Conservation (phyloP, 2,329 filamentous ascomycete species). For the Tolypocladium sp. region DNA sequence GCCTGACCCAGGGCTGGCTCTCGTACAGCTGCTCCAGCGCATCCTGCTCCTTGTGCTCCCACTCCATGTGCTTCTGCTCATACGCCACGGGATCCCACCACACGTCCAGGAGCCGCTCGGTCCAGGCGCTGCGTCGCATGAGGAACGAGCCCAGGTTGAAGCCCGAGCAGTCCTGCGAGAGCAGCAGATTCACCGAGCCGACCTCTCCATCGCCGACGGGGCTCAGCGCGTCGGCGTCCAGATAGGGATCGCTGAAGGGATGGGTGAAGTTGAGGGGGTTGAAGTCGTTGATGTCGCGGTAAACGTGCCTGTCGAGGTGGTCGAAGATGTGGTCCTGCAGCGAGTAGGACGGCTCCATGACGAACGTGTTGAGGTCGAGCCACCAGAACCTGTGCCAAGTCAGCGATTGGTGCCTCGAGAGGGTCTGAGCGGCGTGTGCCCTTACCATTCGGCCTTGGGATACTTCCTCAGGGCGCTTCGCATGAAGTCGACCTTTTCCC, state of each 20-base stretch:
- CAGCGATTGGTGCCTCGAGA: neutral
- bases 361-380: conserved; percentile 93
- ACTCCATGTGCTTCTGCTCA: conserved; percentile 97
- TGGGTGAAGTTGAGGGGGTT: conserved; percentile 93
- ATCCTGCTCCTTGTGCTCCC: conserved; percentile 98
- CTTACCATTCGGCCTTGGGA: conserved; percentile 90
- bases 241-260: conserved; percentile 62
- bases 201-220: conserved; percentile 66
- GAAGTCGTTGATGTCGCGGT: conserved; percentile 93
- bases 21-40: conserved; percentile 86
- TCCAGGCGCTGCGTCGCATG: conserved; percentile 75
- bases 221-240: conserved; percentile 67
- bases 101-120: conserved; percentile 81
- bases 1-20: conserved; percentile 85
- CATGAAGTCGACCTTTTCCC: conserved; percentile 97
- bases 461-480: conserved; percentile 86
- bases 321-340: conserved; percentile 88
- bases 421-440: conserved; percentile 5
- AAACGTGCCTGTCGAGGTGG: conserved; percentile 61
- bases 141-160: conserved; percentile 98
- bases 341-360: conserved; percentile 93
- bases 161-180: conserved; percentile 89
- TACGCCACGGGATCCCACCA: conserved; percentile 99
- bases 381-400: conserved; percentile 81
- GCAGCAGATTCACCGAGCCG: conserved; percentile 75